phyloP scores from a whole-genome alignment of 2,329 filamentous ascomycete species.

The Rutstroemia sp. region DNA sequence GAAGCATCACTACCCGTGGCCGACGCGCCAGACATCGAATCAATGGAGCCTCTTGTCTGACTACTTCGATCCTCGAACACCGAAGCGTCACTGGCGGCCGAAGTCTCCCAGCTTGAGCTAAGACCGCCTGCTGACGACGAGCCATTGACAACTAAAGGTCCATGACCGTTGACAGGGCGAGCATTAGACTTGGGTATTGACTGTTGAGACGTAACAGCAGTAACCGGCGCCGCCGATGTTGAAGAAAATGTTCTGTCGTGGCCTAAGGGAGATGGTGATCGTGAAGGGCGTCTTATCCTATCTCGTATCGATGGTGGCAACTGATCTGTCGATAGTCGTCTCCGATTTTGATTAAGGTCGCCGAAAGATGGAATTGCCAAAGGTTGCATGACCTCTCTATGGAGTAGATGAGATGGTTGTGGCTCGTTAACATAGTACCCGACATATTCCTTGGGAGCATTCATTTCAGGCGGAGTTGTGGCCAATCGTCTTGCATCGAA shows the following conservation, averaged over 20 bases:
- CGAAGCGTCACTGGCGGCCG: conserved; percentile 21
- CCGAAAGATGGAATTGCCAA: conserved; percentile 28
- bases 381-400: conserved; percentile 17
- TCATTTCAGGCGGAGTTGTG: conserved; percentile 23
- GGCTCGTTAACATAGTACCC: conserved; percentile 29
- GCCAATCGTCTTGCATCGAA: conserved; percentile 16
- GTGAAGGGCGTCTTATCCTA: conserved; percentile 25
- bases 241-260: conserved; percentile 27
- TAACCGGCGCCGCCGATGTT: conserved; percentile 17
- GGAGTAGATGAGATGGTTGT: conserved; percentile 11
- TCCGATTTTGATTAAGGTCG: conserved; percentile 22
- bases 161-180: conserved; percentile 22
- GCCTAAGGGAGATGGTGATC: conserved; percentile 31
- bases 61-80: conserved; percentile 18
- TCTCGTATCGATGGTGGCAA: conserved; percentile 29
- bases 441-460: conserved; percentile 27
- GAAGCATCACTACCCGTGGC: conserved; percentile 19
- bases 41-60: conserved; percentile 20
- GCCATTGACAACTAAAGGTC: conserved; percentile 28
- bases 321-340: conserved; percentile 28
- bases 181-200: conserved; percentile 23
- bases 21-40: conserved; percentile 24
- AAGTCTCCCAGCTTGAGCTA: neutral
- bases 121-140: conserved; percentile 10
- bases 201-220: conserved; percentile 19